Evolutionary conservation across 1,284 basidiomycete species (phyloP), one percentile per base, ranked within the genome.

Genomic region (Ustilago shanxiensis): DNA sequence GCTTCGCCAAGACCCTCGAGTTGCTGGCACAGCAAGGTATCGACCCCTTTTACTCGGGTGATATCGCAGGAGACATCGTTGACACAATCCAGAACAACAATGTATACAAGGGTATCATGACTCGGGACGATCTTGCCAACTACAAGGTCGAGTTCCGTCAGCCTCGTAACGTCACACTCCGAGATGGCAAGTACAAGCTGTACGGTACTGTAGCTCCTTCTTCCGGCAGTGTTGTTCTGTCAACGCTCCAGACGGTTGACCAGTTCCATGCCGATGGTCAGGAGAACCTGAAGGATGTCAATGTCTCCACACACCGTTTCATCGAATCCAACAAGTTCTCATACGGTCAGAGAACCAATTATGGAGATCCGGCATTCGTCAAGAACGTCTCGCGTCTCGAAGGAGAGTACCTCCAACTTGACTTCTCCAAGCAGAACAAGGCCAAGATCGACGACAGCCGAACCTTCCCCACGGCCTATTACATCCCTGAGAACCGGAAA

Each of bases 311-410:
- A 11, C 87, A 88, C 54, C 82, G 85, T 7, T 80, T 87, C 28
- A 80, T 88, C 59, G 87, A 88, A 69, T 85, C 87, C 4, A 86
- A 79, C 65, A 84, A 86, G 69, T 87, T 87, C 58, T 81, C 84
- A 6, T 88, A 87, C 55, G 88, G 87, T 5, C 86, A 88, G 69
- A 81, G 88, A 47, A 83, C 86, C 10, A 80, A 76, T 2, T 83
- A 86, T 31, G 87, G 87, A 18, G 88, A 88, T 62, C 87, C 88
- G 0, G 85, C 82, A 2, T 88, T 86, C 73, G 83, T 86, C 1
- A 58, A 76, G 20, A 87, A 87, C 58, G 87, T 88, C n/a, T 79
- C 84, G 0, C 53, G 58, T 2, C 80, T 87, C 20, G 84, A 88
- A 61, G 49, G 79, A 9, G 72, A 81, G 26, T 86, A 85, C 63